Evolutionary conservation across 2,329 filamentous ascomycete genomes (phyloP).

Genomic region (Fonsecaea pedrosoi): DNA sequence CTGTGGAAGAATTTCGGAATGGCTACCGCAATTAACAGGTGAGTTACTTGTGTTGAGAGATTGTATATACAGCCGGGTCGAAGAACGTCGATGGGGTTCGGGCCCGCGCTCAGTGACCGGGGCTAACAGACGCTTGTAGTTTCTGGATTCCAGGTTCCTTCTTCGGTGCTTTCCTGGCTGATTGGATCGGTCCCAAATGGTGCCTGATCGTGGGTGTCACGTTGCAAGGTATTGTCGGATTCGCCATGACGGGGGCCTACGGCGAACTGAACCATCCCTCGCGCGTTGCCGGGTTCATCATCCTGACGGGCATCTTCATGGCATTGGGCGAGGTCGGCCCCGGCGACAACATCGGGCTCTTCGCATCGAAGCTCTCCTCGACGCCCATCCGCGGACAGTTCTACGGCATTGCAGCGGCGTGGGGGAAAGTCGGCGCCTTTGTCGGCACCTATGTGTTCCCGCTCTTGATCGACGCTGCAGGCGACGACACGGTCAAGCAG

Average conservation of each 20-base stretch:
- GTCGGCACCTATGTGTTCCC: slow-evolving; percentile 80
- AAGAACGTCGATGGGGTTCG: neutral
- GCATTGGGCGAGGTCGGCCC: slow-evolving; percentile 81
- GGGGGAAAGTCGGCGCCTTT: slow-evolving; percentile 69
- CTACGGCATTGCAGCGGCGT: slow-evolving; percentile 60
- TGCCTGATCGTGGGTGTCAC: slow-evolving; percentile 74
- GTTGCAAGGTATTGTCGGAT: slow-evolving; percentile 78
- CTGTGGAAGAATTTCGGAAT: slow-evolving; percentile 84
- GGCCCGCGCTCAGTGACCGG: neutral
- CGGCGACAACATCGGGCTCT: slow-evolving; percentile 87
- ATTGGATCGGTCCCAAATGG: slow-evolving; percentile 78
- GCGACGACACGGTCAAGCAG: slow-evolving; percentile 60
- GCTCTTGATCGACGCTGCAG: slow-evolving; percentile 68
- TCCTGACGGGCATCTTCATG: slow-evolving; percentile 80
- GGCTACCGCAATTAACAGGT: slow-evolving; percentile 79
- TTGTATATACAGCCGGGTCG: neutral
- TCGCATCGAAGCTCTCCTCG: slow-evolving; percentile 85
- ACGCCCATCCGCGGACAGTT: slow-evolving; percentile 82
- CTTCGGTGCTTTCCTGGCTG: slow-evolving; percentile 76
- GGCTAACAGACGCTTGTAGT: slow-evolving; percentile 44
- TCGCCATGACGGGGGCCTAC: slow-evolving; percentile 87
- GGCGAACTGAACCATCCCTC: slow-evolving; percentile 66
- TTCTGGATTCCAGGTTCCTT: slow-evolving; percentile 88
- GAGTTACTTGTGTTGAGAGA: neutral
- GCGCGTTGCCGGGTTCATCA: slow-evolving; percentile 76